phyloP scores from a whole-genome alignment of 2,329 filamentous ascomycete species.

The Chrysosporium queenslandicum region DNA sequence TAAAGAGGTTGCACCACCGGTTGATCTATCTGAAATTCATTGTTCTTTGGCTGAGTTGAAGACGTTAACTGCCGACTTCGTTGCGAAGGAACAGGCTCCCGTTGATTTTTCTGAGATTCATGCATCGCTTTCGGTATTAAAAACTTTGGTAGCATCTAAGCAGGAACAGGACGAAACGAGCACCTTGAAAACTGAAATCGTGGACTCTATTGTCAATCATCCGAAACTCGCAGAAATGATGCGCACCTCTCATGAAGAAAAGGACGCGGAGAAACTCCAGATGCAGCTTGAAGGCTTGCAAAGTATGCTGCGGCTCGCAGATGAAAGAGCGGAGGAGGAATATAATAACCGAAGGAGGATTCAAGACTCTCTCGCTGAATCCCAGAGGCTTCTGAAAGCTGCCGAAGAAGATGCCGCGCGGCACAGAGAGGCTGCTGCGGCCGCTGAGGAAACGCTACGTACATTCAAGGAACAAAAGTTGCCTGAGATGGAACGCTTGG shows the following conservation, averaged over 20 bases:
- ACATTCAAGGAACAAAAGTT: conserved; percentile 60
- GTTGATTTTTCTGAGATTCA: conserved; percentile 10
- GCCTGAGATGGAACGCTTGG: conserved; percentile 52
- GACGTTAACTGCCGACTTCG: conserved; percentile 2
- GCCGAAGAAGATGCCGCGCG: conserved; percentile 48
- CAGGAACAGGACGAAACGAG: conserved; percentile 33
- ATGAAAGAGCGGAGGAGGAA: conserved; percentile 56
- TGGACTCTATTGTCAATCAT: conserved; percentile 52
- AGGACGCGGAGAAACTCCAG: conserved; percentile 40
- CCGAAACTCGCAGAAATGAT: conserved; percentile 44
- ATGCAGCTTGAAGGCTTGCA: conserved; percentile 58
- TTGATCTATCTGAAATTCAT: conserved; percentile 33
- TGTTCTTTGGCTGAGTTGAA: conserved; percentile 28
- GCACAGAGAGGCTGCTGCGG: conserved; percentile 45
- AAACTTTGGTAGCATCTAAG: conserved; percentile 31
- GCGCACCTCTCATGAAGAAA: conserved; percentile 43
- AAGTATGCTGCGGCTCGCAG: conserved; percentile 54
- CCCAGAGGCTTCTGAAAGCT: conserved; percentile 58
- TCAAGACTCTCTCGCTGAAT: conserved; percentile 62
- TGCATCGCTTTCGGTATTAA: conserved; percentile 24
- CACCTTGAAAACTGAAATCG: conserved; percentile 53
- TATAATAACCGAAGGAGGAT: conserved; percentile 53
- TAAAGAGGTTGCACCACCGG: conserved; percentile 20
- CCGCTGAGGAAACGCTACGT: conserved; percentile 55
- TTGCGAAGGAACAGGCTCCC: conserved; percentile 15